These are phyloP conservation scores for Prunus yedoensis DNA, from an alignment of 331 rosid species.

Conservation along the genomic window DNA sequence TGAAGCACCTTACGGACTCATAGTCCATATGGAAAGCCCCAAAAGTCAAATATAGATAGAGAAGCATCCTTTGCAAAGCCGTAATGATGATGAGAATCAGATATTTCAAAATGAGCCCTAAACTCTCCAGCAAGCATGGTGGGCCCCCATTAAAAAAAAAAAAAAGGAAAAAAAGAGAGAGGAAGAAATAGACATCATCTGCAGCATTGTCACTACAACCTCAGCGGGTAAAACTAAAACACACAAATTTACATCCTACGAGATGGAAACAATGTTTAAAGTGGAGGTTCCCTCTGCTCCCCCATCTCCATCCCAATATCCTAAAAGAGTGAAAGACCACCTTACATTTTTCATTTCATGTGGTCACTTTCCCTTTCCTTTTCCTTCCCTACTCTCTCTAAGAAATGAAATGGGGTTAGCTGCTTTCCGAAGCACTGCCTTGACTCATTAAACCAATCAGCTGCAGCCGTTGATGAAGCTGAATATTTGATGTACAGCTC, in stretches of 20 bases:
- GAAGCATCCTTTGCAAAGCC: constrained; percentile 45
- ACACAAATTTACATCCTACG: constrained; percentile 29
- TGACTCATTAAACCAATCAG: constrained; percentile 20
- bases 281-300: constrained; percentile 24
- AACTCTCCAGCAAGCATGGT: constrained; percentile 16
- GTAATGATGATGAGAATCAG: constrained; percentile 36
- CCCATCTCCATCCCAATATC: constrained; percentile 12
- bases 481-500: constrained; percentile 66
- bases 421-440: neutral
- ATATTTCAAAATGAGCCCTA: constrained; percentile 22
- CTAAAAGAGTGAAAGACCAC: constrained; percentile 9
- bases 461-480: constrained; percentile 55
- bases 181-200: constrained; percentile 13
- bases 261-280: constrained; percentile 24
- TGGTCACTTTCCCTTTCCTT: neutral
- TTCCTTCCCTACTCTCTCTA: neutral
- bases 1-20: constrained; percentile 26
- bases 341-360: constrained; percentile 22
- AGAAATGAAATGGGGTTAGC: constrained; percentile 10
- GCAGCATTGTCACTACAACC: constrained; percentile 9
- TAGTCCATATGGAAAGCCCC: constrained; percentile 1
- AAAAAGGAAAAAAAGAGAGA: constrained; percentile 6
- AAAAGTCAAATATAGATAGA: constrained; percentile 55
- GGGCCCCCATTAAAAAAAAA: constrained; percentile 16
- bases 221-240: constrained; percentile 18